Base-by-base conservation (phyloP, 768 basidiomycete genomes). In the Tricholoma flavovirens region DNA sequence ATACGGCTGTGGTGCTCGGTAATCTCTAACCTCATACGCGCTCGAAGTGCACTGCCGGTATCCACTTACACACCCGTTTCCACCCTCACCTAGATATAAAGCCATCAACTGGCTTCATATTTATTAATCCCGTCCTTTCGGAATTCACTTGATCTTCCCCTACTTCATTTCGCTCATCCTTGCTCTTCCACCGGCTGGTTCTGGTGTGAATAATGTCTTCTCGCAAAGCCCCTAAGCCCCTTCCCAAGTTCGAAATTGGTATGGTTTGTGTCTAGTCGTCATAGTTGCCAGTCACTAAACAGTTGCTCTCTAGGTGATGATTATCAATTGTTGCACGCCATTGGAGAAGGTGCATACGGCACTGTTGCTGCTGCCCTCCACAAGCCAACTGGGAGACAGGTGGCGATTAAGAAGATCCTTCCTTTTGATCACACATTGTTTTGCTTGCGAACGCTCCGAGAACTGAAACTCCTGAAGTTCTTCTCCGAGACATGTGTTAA, bases 361-460 rank as follows among this genome's bases (percentile, higher is more conserved):
- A 91, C 88, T 19, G 93, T 97, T 50, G 90, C 83, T 55, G 90
- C 93, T 54, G 95, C 94, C 32, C 74, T 88, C 35, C 93, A 97
- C 73, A 82, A 83, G 62, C 88, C 90, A 5, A 83, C 86, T 7
- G 83, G 86, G 30, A 83, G 84, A 57, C 83, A 91, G 68, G 93
- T 98, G 14, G 95, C 94, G 42, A 95, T 96, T 75, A 98, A 96
- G 81, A 93, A 92, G 73, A 88, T 97, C 64, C 83, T 90, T 40
- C 94, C 93, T 8, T 96, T 97, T 70, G 94, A 96, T 65, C 94
- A 96, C 68, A 87, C 90, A 30, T 78, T 96, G 70, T 96, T 94
- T 75, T 92, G 89, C 64, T 74, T 96, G 67, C 81, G 88, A 56
- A 98, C 94, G 2, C 75, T 97, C 52, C 82, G 94, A 58, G 95